Conservation (phyloP, 352 stramenopile species). For the Phytophthora parvispora region DNA sequence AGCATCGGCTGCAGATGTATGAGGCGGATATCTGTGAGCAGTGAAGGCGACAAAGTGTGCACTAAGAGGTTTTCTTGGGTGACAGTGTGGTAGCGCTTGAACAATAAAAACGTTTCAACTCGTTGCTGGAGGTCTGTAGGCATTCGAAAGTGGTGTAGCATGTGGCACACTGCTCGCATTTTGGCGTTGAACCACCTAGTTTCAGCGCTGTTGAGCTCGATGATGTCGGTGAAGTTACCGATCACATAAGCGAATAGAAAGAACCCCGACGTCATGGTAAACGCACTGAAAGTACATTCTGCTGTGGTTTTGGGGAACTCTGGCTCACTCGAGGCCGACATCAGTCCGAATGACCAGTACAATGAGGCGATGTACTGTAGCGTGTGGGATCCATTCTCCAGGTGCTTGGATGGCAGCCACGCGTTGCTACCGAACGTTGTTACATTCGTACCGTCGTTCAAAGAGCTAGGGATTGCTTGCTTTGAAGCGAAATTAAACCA, state of each 20-base stretch:
- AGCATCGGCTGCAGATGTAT: slow-evolving; percentile 75
- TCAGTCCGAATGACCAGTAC: slow-evolving; percentile 73
- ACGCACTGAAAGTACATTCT: slow-evolving; percentile 61
- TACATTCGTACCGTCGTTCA: not conserved
- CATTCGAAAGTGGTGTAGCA: slow-evolving; percentile 65
- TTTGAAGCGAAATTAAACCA: slow-evolving; percentile 71
- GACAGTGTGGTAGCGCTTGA: slow-evolving; percentile 73
- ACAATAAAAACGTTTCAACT: slow-evolving; percentile 74
- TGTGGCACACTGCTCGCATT: slow-evolving; percentile 55
- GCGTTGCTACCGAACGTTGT: slow-evolving; percentile 32
- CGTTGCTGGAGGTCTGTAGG: slow-evolving; percentile 44
- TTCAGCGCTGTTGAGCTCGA: slow-evolving; percentile 62
- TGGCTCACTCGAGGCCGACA: slow-evolving; percentile 63
- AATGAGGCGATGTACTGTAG: slow-evolving; percentile 65
- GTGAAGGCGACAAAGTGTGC: slow-evolving; percentile 59
- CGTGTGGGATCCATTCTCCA: slow-evolving; percentile 25
- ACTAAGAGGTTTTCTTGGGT: slow-evolving; percentile 69
- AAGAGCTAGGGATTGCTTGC: slow-evolving; percentile 24
- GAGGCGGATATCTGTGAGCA: slow-evolving; percentile 73
- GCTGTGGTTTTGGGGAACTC: slow-evolving; percentile 59
- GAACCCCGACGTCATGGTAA: slow-evolving; percentile 71
- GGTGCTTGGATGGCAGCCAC: slow-evolving; percentile 45
- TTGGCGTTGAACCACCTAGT: slow-evolving; percentile 69
- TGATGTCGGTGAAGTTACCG: slow-evolving; percentile 72
- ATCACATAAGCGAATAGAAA: slow-evolving; percentile 80